phyloP scores from a whole-genome alignment of 2,329 filamentous ascomycete species.

The Diaporthe nobilis region DNA sequence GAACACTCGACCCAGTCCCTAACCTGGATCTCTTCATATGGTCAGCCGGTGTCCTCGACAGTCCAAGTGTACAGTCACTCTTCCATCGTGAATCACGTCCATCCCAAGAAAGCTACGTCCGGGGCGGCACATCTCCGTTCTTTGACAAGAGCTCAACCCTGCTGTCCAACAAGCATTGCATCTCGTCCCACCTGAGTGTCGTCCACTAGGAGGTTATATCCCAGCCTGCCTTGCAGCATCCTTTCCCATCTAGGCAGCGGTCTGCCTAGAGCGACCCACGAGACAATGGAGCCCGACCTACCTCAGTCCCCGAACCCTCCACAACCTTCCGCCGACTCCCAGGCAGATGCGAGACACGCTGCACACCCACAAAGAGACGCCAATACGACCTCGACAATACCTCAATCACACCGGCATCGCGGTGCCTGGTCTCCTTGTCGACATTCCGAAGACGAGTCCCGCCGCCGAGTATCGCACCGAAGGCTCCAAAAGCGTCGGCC shows the following conservation, averaged over 20 bases:
- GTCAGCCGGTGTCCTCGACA: not conserved
- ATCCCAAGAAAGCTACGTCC: slow-evolving; percentile 3
- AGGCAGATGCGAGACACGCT: slow-evolving; percentile 3
- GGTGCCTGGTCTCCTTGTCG: slow-evolving; percentile 42
- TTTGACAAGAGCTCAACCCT: slow-evolving; percentile 28
- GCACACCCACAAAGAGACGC: slow-evolving; percentile 19
- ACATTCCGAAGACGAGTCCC: slow-evolving; percentile 51
- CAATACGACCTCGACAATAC: slow-evolving; percentile 26
- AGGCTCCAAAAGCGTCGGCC: slow-evolving; percentile 60
- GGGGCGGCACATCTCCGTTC: slow-evolving; percentile 1
- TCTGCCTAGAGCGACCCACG: slow-evolving; percentile 37
- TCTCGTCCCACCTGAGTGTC: slow-evolving; percentile 37
- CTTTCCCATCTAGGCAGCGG: slow-evolving; percentile 38
- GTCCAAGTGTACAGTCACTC: not conserved
- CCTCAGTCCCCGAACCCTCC: slow-evolving; percentile 26
- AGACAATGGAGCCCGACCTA: slow-evolving; percentile 38
- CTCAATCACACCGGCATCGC: slow-evolving; percentile 28
- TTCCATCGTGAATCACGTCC: not conserved
- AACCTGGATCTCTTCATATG: not conserved
- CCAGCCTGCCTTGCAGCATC: slow-evolving; percentile 37
- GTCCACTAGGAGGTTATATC: slow-evolving; percentile 20
- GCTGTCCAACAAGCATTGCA: slow-evolving; percentile 35
- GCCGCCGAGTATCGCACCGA: slow-evolving; percentile 55
- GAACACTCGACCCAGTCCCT: not conserved
- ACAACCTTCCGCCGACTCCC: slow-evolving; percentile 32